phyloP scores from a whole-genome alignment of 2,329 filamentous ascomycete species.

The Alternaria tenuissima region DNA sequence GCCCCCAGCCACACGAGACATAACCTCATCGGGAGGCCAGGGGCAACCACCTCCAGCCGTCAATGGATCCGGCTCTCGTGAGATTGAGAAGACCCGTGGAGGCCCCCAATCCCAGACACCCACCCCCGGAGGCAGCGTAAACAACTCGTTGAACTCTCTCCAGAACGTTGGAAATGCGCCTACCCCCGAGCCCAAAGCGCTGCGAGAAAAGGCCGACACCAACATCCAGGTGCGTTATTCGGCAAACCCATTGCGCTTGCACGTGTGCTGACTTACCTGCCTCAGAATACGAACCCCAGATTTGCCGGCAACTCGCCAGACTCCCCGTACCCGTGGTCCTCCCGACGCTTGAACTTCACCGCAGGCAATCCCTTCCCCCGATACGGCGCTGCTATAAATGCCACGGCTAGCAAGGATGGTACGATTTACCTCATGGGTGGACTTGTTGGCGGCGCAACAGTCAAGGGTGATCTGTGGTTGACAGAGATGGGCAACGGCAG shows the following conservation, averaged over 20 bases:
- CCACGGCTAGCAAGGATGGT: slow-evolving; percentile 91
- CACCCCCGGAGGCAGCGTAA: slow-evolving; percentile 77
- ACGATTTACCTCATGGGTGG: slow-evolving; percentile 98
- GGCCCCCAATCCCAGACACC: slow-evolving; percentile 58
- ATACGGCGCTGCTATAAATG: slow-evolving; percentile 96
- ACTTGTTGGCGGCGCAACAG: slow-evolving; percentile 90
- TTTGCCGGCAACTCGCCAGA: slow-evolving; percentile 65
- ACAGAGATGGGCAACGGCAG: slow-evolving; percentile 84
- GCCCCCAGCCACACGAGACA: slow-evolving; percentile 64
- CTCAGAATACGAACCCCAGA: slow-evolving; percentile 35
- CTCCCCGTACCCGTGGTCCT: slow-evolving; percentile 95
- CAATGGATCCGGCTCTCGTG: slow-evolving; percentile 56
- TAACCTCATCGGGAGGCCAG: slow-evolving; percentile 64
- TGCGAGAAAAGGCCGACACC: slow-evolving; percentile 64
- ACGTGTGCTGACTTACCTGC: slow-evolving; percentile 30
- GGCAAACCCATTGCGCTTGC: neutral
- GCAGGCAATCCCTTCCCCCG: slow-evolving; percentile 91
- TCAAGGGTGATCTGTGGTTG: slow-evolving; percentile 98
- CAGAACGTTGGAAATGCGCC: slow-evolving; percentile 63
- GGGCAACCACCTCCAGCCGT: slow-evolving; percentile 48
- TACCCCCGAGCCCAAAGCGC: slow-evolving; percentile 70
- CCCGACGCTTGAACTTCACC: slow-evolving; percentile 85
- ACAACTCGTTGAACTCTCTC: slow-evolving; percentile 72
- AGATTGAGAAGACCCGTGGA: slow-evolving; percentile 51
- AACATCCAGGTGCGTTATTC: slow-evolving; percentile 60